Evolutionary conservation across 306 rosid genomes (phyloP).

Genomic region (Cucurbita pepo): DNA sequence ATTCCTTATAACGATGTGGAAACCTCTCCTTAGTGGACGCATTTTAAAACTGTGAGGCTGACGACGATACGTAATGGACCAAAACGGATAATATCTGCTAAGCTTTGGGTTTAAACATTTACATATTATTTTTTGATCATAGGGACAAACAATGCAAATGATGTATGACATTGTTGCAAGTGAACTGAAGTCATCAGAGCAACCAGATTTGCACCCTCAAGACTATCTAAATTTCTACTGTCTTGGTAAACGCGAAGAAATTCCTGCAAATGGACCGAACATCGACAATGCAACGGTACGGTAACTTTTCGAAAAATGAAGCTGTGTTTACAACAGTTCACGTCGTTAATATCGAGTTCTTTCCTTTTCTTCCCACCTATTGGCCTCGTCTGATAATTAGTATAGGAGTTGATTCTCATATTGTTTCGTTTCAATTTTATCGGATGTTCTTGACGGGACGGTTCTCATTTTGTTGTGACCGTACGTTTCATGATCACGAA

Average conservation of each 20-base stretch:
- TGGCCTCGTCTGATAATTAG: neutral
- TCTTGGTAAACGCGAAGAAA: slow-evolving; percentile 80
- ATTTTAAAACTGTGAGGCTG: too few species aligned
- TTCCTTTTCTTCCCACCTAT: neutral
- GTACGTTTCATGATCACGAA: neutral
- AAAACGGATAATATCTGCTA: too few species aligned
- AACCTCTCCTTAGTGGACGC: too few species aligned
- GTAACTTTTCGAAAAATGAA: slow-evolving; percentile 22
- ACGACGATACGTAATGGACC: too few species aligned
- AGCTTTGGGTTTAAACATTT: neutral
- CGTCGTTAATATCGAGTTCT: neutral
- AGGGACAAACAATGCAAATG: slow-evolving; percentile 76
- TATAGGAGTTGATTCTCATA: neutral
- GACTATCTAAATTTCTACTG: slow-evolving; percentile 89
- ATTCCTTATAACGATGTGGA: too few species aligned
- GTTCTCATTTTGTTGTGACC: neutral
- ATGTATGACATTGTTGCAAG: slow-evolving; percentile 58
- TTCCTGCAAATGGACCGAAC: slow-evolving; percentile 16
- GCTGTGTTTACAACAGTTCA: neutral
- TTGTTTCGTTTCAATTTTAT: neutral
- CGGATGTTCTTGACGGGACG: too few species aligned
- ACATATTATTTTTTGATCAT: neutral
- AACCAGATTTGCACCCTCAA: slow-evolving; percentile 29
- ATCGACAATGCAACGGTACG: slow-evolving; percentile 46
- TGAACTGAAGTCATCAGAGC: slow-evolving; percentile 40